These are phyloP conservation scores for Eruca vesicaria DNA, from an alignment of 441 rosid genomes.

Conservation along the genomic window DNA sequence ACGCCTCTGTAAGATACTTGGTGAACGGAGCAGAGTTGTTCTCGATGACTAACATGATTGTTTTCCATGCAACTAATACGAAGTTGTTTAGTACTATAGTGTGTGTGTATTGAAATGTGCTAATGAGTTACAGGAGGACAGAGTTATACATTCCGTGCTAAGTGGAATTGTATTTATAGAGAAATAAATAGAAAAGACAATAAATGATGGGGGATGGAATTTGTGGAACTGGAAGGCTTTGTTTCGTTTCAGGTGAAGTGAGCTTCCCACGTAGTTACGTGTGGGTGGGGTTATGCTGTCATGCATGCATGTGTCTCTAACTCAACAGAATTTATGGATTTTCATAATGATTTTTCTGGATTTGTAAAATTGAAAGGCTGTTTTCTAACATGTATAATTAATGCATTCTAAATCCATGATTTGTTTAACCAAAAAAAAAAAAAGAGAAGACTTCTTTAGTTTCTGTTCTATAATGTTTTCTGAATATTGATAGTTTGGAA, in stretches of 20 bases:
- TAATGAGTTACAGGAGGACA: not conserved
- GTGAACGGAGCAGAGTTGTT: constrained; percentile 14
- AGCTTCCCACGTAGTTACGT: constrained; percentile 36
- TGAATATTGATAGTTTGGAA: not conserved
- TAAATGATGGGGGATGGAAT: not conserved
- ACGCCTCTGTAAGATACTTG: constrained; percentile 62
- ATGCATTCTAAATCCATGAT: not conserved
- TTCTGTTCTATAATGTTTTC: not conserved
- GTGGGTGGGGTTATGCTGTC: constrained; percentile 25
- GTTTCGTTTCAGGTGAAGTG: constrained; percentile 26
- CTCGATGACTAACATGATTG: constrained; percentile 21
- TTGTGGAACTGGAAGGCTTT: not conserved
- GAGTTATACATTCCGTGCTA: not conserved
- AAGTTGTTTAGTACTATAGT: not conserved
- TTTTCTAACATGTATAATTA: constrained; percentile 2
- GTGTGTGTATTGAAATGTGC: not conserved
- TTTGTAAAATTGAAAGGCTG: not conserved
- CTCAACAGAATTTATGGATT: not conserved
- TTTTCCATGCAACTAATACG: constrained; percentile 19
- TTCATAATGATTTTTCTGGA: not conserved
- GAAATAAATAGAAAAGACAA: constrained; percentile 14
- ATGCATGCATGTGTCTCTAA: constrained; percentile 33
- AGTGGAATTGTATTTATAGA: constrained; percentile 25
- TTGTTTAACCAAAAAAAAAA: no score
- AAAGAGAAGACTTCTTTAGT: not conserved